Evolutionary conservation across 495 filamentous ascomycete genomes (phyloP).

Genomic region (Xylaria venustula): DNA sequence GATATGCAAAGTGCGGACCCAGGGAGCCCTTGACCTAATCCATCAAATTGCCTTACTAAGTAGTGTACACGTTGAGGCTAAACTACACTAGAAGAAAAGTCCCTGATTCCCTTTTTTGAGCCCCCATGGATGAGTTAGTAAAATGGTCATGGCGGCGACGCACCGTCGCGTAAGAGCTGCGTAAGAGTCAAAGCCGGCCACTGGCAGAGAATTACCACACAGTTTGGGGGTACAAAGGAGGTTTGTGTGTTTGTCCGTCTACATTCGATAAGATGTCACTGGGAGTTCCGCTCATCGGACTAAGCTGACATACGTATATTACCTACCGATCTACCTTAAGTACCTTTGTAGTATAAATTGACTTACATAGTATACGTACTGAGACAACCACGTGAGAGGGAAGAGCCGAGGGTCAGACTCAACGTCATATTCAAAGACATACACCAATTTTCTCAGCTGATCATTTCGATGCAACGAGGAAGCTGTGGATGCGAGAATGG

Average conservation of each 20-base stretch:
- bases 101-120: constrained; percentile 7
- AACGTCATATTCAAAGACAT: background rate
- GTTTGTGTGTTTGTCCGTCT: too few relatives aligned
- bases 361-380: too few relatives aligned
- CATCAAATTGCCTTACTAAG: background rate
- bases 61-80: too few relatives aligned
- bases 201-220: background rate
- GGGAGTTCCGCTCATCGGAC: background rate
- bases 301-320: background rate
- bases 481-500: background rate
- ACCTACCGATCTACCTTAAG: too few relatives aligned
- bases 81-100: constrained; percentile 6
- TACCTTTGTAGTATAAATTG: too few relatives aligned
- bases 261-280: background rate
- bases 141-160: too few relatives aligned
- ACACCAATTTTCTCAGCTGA: background rate
- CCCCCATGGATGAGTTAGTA: background rate
- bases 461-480: background rate
- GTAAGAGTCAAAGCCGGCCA: background rate
- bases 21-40: background rate
- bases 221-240: background rate
- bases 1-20: background rate
- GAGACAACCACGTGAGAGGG: background rate
- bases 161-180: background rate
- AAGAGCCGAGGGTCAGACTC: background rate